phyloP scores from a whole-genome alignment of 2,329 filamentous ascomycete species.

The Fusarium udum region DNA sequence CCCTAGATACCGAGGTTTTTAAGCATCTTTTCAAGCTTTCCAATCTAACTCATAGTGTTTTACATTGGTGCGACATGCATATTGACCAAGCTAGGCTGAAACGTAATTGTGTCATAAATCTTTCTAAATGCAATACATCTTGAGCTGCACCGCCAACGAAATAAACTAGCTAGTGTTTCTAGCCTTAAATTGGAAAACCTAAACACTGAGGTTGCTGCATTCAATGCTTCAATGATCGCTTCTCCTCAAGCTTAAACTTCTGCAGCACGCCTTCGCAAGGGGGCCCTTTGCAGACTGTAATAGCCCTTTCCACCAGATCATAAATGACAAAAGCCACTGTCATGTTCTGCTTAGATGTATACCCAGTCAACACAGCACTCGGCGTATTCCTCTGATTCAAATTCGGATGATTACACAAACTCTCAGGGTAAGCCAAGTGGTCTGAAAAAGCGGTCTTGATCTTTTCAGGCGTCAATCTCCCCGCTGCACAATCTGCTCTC shows the following conservation, averaged over 20 bases:
- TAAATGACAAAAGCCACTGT: not conserved
- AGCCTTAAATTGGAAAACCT: fast-evolving
- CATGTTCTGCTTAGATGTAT: not conserved
- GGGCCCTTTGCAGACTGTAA: not conserved
- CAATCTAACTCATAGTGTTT: fast-evolving
- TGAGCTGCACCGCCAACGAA: fast-evolving
- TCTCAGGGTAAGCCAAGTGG: not conserved
- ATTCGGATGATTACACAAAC: not conserved
- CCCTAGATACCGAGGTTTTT: fast-evolving
- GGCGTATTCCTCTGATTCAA: not conserved
- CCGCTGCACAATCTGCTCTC: not conserved
- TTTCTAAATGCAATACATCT: not conserved
- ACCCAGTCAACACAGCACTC: not conserved
- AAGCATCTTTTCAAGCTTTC: not conserved
- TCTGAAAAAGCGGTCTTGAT: not conserved
- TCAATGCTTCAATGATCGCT: fast-evolving
- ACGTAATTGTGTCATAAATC: fast-evolving
- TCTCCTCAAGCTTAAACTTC: not conserved
- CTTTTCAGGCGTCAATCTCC: not conserved
- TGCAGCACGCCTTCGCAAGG: not conserved
- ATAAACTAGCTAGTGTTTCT: fast-evolving
- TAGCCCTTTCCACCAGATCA: not conserved
- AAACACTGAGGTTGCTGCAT: fast-evolving
- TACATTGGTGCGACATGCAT: fast-evolving
- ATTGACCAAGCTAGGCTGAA: fast-evolving